phyloP scores from a whole-genome alignment of 257 asterid species.

The Lavandula angustifolia region DNA sequence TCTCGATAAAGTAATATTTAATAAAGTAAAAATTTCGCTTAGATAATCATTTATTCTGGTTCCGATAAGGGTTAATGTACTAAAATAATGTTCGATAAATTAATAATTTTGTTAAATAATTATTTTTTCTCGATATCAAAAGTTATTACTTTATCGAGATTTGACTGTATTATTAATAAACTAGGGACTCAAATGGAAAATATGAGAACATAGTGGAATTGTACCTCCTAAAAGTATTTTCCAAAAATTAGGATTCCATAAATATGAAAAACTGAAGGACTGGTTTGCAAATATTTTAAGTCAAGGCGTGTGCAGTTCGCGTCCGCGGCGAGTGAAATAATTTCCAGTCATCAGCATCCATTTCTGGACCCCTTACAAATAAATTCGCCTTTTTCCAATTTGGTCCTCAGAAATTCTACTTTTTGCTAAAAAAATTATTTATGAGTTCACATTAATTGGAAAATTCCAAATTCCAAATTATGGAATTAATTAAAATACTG shows the following conservation, averaged over 20 bases:
- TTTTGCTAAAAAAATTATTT: background rate
- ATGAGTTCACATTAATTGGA: conserved; percentile 5
- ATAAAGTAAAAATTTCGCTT: too few species aligned
- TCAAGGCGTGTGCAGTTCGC: conserved; percentile 42
- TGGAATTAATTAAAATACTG: background rate
- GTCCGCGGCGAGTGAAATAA: conserved; percentile 39
- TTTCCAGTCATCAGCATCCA: background rate
- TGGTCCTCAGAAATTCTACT: conserved; percentile 17
- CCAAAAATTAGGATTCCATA: background rate
- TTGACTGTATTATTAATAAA: too few species aligned
- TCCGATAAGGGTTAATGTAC: too few species aligned
- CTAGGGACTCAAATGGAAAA: background rate
- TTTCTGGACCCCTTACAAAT: conserved; percentile 19
- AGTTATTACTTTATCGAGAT: too few species aligned
- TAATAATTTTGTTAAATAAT: too few species aligned
- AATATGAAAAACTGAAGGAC: too few species aligned
- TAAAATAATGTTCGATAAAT: too few species aligned
- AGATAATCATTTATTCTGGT: too few species aligned
- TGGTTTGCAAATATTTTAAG: conserved; percentile 4
- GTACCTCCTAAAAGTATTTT: background rate
- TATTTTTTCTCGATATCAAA: too few species aligned
- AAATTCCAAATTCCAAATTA: conserved; percentile 1
- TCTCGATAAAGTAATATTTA: too few species aligned
- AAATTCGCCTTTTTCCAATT: background rate
- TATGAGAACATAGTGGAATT: background rate